Evolutionary conservation across 495 filamentous ascomycete genomes (phyloP).

Genomic region (Patellaria atrata): DNA sequence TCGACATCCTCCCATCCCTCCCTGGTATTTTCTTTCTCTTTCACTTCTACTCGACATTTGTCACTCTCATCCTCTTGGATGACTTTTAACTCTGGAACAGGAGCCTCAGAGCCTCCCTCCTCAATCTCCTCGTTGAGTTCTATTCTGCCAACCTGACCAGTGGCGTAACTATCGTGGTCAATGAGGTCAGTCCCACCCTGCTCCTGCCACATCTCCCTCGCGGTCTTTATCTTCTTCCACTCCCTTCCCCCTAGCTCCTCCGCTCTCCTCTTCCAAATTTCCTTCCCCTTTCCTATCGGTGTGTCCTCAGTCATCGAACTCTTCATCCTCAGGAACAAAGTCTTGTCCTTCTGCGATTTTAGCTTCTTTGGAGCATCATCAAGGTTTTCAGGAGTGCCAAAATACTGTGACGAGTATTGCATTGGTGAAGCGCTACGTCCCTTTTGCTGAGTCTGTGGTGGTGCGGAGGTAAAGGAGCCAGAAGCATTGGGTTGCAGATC

Average conservation of each 20-base stretch:
- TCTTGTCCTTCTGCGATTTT: neutral
- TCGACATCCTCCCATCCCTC: conserved; percentile 12
- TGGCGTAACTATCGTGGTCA: neutral
- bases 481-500: conserved; percentile 8
- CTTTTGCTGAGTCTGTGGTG: neutral
- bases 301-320: too few relatives aligned
- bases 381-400: neutral
- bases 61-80: too few relatives aligned
- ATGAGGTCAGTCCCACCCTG: conserved; percentile 3
- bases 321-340: neutral
- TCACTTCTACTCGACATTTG: neutral
- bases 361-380: neutral
- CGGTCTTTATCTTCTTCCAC: too few relatives aligned
- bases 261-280: too few relatives aligned
- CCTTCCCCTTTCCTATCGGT: too few relatives aligned
- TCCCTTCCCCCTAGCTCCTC: too few relatives aligned
- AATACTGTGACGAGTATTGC: neutral
- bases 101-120: too few relatives aligned
- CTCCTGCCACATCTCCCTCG: neutral
- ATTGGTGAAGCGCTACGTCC: neutral
- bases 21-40: conserved; percentile 3
- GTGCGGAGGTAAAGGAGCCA: neutral
- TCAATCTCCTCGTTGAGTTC: neutral
- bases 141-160: neutral
- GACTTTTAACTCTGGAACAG: too few relatives aligned